A percentile compares a stretch with the other conserved stretches of the same genome.
Evolutionary conservation across 352 stramenopile genomes (phyloP).

Genomic region (Phytopythium aichiense): DNA sequence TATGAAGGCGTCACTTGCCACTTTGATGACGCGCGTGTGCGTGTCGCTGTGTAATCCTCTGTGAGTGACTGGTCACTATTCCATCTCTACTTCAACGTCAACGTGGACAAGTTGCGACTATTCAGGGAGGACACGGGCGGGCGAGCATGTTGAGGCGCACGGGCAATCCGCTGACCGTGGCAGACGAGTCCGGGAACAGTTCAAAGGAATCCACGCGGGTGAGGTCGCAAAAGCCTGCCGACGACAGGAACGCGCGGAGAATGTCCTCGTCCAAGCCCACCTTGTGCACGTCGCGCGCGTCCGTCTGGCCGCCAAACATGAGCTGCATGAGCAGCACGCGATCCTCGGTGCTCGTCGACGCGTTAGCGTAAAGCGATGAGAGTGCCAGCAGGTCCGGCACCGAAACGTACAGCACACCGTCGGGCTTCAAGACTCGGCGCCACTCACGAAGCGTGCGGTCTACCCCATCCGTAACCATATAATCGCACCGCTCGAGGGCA

Average conservation of each 20-base stretch:
- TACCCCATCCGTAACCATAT: constrained; percentile 48
- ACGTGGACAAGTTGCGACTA: too few species aligned
- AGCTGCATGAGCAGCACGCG: constrained; percentile 64
- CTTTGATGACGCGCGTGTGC: too few species aligned
- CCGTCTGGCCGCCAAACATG: constrained; percentile 67
- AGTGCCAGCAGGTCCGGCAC: constrained; percentile 66
- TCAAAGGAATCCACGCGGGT: constrained; percentile 39
- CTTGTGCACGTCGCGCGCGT: constrained; percentile 74
- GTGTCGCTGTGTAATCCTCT: too few species aligned
- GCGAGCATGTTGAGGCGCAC: constrained; percentile 72
- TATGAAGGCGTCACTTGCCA: too few species aligned
- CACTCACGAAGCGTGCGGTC: constrained; percentile 58
- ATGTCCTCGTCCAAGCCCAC: constrained; percentile 66
- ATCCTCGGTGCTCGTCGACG: constrained; percentile 44
- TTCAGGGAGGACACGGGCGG: constrained; percentile 13
- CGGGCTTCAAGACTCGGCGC: constrained; percentile 57
- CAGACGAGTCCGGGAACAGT: constrained; percentile 56
- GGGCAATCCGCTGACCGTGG: constrained; percentile 29
- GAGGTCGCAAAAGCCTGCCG: constrained; percentile 58
- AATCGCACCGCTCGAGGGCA: constrained; percentile 69
- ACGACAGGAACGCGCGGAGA: constrained; percentile 32
- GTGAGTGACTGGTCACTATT: too few species aligned
- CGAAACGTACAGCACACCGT: constrained; percentile 48
- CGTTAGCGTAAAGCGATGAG: constrained; percentile 53
- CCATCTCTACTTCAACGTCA: too few species aligned